Percentiles rank a stretch among this genome's conserved stretches.
These are phyloP conservation scores for Ascochyta pisi DNA, from an alignment of 2,329 filamentous ascomycete genomes.

Conservation along the genomic window DNA sequence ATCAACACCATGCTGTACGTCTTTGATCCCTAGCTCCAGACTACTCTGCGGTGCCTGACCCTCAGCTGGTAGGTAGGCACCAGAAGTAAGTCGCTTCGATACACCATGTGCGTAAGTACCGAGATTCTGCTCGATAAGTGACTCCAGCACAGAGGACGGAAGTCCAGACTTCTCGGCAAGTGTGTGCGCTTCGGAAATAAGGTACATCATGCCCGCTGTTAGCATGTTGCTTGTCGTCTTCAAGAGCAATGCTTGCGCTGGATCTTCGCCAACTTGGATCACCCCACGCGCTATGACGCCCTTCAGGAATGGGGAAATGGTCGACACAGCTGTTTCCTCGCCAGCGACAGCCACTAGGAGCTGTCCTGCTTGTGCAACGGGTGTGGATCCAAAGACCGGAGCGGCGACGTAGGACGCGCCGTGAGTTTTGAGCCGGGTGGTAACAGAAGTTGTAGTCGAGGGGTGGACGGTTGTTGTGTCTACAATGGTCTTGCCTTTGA, in stretches of 20 bases:
- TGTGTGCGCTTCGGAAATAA: constrained; percentile 59
- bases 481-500: constrained; percentile 53
- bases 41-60: constrained; percentile 56
- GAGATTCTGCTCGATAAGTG: constrained; percentile 49
- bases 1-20: constrained; percentile 58
- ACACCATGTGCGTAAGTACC: constrained; percentile 36
- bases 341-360: constrained; percentile 59
- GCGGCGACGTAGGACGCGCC: constrained; percentile 51
- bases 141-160: constrained; percentile 51
- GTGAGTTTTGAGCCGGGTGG: constrained; percentile 34
- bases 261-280: constrained; percentile 54
- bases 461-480: constrained; percentile 62
- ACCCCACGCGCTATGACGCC: constrained; percentile 52
- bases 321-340: constrained; percentile 42
- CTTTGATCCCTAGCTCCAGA: constrained; percentile 60
- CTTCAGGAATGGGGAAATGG: constrained; percentile 50
- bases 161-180: constrained; percentile 57
- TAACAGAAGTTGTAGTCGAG: constrained; percentile 46
- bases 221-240: constrained; percentile 60
- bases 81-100: constrained; percentile 35
- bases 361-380: constrained; percentile 56
- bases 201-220: constrained; percentile 58
- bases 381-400: constrained; percentile 61
- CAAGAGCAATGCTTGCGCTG: constrained; percentile 54
- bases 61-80: constrained; percentile 32